Conservation (phyloP, 805 yeast genomes). For the Komagataella kurtzmanii region DNA sequence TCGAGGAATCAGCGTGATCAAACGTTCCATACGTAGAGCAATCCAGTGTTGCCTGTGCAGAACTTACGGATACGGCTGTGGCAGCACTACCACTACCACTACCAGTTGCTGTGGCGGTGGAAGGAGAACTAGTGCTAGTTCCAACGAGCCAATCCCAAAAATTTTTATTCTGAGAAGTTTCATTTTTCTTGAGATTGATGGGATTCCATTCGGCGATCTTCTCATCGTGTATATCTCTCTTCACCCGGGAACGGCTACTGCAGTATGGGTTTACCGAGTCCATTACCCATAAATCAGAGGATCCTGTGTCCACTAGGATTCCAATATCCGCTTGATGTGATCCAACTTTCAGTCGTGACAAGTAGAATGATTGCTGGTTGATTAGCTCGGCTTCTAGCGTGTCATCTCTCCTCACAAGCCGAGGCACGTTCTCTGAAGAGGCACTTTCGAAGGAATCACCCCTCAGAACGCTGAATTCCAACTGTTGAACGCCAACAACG, state of each 20-base stretch:
- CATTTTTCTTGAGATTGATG: not conserved
- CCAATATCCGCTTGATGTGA: constrained; percentile 40
- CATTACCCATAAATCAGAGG: constrained; percentile 60
- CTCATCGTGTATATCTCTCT: not conserved
- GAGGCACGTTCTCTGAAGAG: constrained; percentile 6
- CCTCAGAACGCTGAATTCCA: constrained; percentile 10
- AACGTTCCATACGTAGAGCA: constrained; percentile 38
- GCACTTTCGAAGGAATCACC: constrained; percentile 8
- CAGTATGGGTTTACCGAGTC: constrained; percentile 35
- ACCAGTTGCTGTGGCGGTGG: not conserved
- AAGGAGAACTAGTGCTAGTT: not conserved
- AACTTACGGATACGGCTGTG: not conserved
- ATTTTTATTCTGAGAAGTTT: not conserved
- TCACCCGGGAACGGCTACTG: not conserved
- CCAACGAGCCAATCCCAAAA: not conserved
- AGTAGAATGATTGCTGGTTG: constrained; percentile 29
- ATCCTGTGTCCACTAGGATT: constrained; percentile 63
- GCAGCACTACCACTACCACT: not conserved
- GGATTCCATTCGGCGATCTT: not conserved
- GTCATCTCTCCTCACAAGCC: constrained; percentile 14
- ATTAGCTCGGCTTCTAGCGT: constrained; percentile 17
- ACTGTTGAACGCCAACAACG: constrained; percentile 2
- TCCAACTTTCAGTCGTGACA: constrained; percentile 36
- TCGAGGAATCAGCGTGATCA: constrained; percentile 22
- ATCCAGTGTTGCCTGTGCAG: constrained; percentile 13